Evolutionary conservation across 2,329 filamentous ascomycete species (phyloP).

Genomic region (Scleromitrula shiraiana): DNA sequence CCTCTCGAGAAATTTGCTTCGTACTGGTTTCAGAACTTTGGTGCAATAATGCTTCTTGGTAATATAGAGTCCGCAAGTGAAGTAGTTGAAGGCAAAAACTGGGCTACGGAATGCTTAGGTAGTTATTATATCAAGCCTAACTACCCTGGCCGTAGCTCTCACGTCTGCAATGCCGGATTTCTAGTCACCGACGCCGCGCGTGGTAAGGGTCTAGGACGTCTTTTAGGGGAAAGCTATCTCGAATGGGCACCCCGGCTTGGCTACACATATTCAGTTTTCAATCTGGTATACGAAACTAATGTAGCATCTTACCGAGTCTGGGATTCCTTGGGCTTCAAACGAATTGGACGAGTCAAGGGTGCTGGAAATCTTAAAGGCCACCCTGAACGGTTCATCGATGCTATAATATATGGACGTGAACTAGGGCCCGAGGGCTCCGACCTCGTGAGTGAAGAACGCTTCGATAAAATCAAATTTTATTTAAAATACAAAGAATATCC

Average conservation of each 20-base stretch:
- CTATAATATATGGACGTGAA: conserved; percentile 56
- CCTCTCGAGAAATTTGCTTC: conserved; percentile 52
- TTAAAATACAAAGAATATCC: conserved; percentile 92
- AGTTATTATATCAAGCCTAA: conserved; percentile 70
- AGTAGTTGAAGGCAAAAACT: conserved; percentile 45
- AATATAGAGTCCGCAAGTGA: conserved; percentile 47
- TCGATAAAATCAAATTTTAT: conserved; percentile 98
- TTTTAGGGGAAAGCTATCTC: conserved; percentile 49
- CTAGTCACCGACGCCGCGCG: conserved; percentile 47
- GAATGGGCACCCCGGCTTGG: conserved; percentile 52
- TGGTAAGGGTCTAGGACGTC: conserved; percentile 46
- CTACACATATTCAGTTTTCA: conserved; percentile 68
- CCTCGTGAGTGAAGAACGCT: conserved; percentile 87
- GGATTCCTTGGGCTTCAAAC: conserved; percentile 67
- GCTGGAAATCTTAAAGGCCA: conserved; percentile 45
- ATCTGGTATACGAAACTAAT: conserved; percentile 68
- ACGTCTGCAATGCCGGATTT: conserved; percentile 62
- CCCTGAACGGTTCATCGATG: conserved; percentile 45
- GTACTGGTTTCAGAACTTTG: conserved; percentile 70
- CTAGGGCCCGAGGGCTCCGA: conserved; percentile 58
- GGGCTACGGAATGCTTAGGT: conserved; percentile 58
- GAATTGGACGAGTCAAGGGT: conserved; percentile 57
- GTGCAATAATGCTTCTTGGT: conserved; percentile 61
- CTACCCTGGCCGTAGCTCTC: conserved; percentile 64
- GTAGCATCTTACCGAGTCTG: conserved; percentile 64